Conservation (phyloP, 208 protist species). For the Naegleria lovaniensis region DNA sequence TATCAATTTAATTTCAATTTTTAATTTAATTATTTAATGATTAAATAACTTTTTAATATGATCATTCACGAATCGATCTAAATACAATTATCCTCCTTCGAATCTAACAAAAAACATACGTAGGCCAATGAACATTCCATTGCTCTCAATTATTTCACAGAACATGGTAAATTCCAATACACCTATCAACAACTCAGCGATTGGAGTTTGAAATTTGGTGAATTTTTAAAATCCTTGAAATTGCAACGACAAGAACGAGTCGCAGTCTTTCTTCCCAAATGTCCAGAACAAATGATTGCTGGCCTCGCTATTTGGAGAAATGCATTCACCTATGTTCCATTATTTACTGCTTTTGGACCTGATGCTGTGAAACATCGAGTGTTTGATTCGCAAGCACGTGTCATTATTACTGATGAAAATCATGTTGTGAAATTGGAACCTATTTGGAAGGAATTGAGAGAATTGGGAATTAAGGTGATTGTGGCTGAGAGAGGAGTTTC, state of each 20-base stretch:
- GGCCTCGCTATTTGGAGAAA: slow-evolving; percentile 1
- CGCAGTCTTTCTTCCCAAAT: slow-evolving; percentile 1
- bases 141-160: neutral
- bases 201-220: neutral
- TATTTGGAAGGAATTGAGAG: neutral
- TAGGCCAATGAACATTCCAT: neutral
- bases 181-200: neutral
- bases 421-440: neutral
- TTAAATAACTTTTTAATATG: too few relatives aligned
- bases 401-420: slow-evolving; percentile 21
- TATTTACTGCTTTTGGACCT: slow-evolving; percentile 29
- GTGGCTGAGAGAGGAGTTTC: neutral
- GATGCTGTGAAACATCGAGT: slow-evolving; percentile 13
- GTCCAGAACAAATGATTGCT: slow-evolving; percentile 12
- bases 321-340: neutral
- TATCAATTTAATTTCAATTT: too few relatives aligned
- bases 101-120: too few relatives aligned
- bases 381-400: neutral
- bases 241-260: slow-evolving; percentile 15
- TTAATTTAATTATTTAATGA: too few relatives aligned
- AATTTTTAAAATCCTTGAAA: neutral
- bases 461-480: neutral
- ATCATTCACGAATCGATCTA: too few relatives aligned
- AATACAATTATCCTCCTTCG: too few relatives aligned
- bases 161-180: neutral